phyloP scores from a whole-genome alignment of 441 rosid genomes.

The Melastoma candidum region DNA sequence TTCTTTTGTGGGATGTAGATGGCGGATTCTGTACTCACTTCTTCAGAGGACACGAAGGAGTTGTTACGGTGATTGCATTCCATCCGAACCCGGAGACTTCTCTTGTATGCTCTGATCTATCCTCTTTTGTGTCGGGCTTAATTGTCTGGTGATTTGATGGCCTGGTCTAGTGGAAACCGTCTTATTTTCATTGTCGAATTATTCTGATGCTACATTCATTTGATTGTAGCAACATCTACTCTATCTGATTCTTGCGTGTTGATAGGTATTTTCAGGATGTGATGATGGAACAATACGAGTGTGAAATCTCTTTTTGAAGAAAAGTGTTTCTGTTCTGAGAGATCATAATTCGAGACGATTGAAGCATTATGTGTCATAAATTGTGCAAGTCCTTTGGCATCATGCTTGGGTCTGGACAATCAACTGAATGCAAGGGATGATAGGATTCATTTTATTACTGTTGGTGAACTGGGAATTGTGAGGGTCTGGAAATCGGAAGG shows the following conservation, averaged over 20 bases:
- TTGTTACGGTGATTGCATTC: slow-evolving; percentile 63
- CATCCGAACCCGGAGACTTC: slow-evolving; percentile 58
- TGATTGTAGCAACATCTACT: neutral
- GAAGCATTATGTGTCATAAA: slow-evolving; percentile 56
- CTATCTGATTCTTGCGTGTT: neutral
- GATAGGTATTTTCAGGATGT: slow-evolving; percentile 79
- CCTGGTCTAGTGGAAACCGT: too few species aligned
- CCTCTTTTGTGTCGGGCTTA: neutral
- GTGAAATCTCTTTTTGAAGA: slow-evolving; percentile 83
- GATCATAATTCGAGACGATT: slow-evolving; percentile 77
- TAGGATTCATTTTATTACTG: slow-evolving; percentile 50
- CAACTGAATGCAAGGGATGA: slow-evolving; percentile 35
- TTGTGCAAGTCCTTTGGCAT: slow-evolving; percentile 41
- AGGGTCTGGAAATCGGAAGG: slow-evolving; percentile 82
- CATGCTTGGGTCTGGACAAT: slow-evolving; percentile 33
- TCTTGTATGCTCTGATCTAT: slow-evolving; percentile 40
- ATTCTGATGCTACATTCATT: too few species aligned
- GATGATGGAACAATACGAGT: slow-evolving; percentile 81
- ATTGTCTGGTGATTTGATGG: neutral
- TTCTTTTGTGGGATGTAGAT: slow-evolving; percentile 93
- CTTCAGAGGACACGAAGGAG: slow-evolving; percentile 91
- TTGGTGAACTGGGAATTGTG: slow-evolving; percentile 84
- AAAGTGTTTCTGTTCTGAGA: slow-evolving; percentile 54
- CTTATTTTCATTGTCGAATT: too few species aligned
- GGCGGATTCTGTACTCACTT: slow-evolving; percentile 94